Evolutionary conservation across 2,329 filamentous ascomycete genomes (phyloP).

Genomic region (Calonectria pteridis): DNA sequence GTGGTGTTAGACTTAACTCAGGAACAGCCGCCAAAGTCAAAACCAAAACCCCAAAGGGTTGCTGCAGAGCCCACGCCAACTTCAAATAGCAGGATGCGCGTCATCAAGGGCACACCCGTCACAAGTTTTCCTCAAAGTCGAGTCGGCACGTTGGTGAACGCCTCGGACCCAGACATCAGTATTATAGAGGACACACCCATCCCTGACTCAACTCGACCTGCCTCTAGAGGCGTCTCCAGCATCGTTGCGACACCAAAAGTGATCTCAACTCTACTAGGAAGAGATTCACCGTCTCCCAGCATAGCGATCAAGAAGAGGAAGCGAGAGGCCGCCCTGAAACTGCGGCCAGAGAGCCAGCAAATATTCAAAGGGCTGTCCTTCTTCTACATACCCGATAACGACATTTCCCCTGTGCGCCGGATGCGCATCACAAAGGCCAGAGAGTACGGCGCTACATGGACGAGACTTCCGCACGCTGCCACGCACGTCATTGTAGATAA

Average conservation of each 20-base stretch:
- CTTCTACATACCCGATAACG: constrained; percentile 86
- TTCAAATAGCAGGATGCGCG: constrained; percentile 10
- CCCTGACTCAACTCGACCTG: constrained; percentile 41
- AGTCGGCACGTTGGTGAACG: constrained; percentile 32
- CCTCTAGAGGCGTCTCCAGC: constrained; percentile 34
- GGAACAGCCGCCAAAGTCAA: constrained; percentile 30
- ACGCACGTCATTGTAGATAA: constrained; percentile 88
- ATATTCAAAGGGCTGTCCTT: constrained; percentile 74
- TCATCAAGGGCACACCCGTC: constrained; percentile 50
- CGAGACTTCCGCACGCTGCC: constrained; percentile 67
- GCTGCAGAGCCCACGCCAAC: constrained; percentile 32
- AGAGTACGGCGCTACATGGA: constrained; percentile 82
- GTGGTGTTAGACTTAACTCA: constrained; percentile 32
- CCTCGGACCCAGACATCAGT: constrained; percentile 34
- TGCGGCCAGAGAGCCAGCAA: constrained; percentile 64
- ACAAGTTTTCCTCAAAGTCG: constrained; percentile 35
- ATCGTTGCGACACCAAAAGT: constrained; percentile 50
- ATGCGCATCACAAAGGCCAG: constrained; percentile 80
- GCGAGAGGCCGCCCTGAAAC: constrained; percentile 53
- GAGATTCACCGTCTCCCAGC: constrained; percentile 43
- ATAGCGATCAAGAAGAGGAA: constrained; percentile 60
- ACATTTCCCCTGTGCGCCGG: constrained; percentile 75
- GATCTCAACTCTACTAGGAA: constrained; percentile 24
- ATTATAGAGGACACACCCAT: constrained; percentile 46
- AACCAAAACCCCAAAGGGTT: constrained; percentile 35